These are phyloP conservation scores for Cercospora canescens DNA, from an alignment of 2,329 filamentous ascomycete genomes.

Conservation along the genomic window DNA sequence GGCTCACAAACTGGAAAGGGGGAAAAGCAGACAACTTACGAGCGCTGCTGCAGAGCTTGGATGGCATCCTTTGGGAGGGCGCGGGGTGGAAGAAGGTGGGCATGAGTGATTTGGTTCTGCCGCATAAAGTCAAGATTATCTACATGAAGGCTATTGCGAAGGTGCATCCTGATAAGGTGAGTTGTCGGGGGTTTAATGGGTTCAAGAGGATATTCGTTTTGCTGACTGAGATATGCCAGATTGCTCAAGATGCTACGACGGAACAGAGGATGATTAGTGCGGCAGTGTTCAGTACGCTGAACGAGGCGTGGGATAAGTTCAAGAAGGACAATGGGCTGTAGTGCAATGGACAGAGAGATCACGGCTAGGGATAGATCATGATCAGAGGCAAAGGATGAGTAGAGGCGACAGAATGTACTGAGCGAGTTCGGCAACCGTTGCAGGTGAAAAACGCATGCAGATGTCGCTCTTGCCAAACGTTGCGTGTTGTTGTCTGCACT, in stretches of 20 bases:
- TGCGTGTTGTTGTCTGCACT: not conserved
- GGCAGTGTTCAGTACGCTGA: conserved; percentile 64
- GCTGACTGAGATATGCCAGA: conserved; percentile 42
- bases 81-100: conserved; percentile 97
- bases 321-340: conserved; percentile 62
- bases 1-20: conserved; percentile 77
- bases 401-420: not conserved
- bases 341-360: not conserved
- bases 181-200: conserved; percentile 29
- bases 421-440: not conserved
- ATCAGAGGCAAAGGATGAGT: not conserved
- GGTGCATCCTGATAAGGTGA: conserved; percentile 97
- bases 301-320: conserved; percentile 70
- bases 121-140: conserved; percentile 91
- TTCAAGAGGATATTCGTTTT: too few relatives aligned
- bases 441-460: not conserved
- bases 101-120: conserved; percentile 87
- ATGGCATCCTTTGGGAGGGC: conserved; percentile 85
- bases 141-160: conserved; percentile 99
- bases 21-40: conserved; percentile 92
- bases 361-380: not conserved
- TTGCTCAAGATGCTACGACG: conserved; percentile 63
- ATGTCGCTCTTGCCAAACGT: not conserved
- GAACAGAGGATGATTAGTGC: conserved; percentile 68
- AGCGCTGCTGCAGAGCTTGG: conserved; percentile 81